A percentile compares a stretch with the other conserved stretches of the same genome.
Conservation (phyloP, 352 stramenopile species). For the Pilasporangium apinafurcum region DNA sequence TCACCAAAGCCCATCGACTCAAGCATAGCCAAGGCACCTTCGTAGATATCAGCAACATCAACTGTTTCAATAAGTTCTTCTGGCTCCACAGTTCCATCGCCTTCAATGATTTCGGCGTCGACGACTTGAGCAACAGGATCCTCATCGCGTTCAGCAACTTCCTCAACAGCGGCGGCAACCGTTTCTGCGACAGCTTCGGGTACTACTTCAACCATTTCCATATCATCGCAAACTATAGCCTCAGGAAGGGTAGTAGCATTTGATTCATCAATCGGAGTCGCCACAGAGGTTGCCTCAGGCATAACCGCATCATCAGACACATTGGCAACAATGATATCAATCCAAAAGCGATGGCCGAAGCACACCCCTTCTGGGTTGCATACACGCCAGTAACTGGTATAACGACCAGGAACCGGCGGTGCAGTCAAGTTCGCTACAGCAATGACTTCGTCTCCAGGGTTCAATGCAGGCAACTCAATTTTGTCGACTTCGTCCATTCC, state of each 20-base stretch:
- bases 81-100: conserved; percentile 7
- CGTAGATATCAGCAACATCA: conserved; percentile 12
- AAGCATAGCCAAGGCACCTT: conserved; percentile 34
- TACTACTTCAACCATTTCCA: neutral
- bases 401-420: conserved; percentile 40
- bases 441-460: conserved; percentile 21
- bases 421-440: conserved; percentile 23
- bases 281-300: conserved; percentile 6
- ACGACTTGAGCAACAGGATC: conserved; percentile 9
- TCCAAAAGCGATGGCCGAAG: conserved; percentile 87
- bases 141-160: neutral
- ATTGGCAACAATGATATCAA: conserved; percentile 66
- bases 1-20: conserved; percentile 60
- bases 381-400: conserved; percentile 87
- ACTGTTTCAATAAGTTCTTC: conserved; percentile 9
- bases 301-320: conserved; percentile 10
- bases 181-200: neutral
- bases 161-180: neutral
- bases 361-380: conserved; percentile 70
- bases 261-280: conserved; percentile 2
- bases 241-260: neutral
- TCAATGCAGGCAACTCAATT: conserved; percentile 26
- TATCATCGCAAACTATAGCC: neutral
- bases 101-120: conserved; percentile 32
- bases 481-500: conserved; percentile 12